These are phyloP conservation scores for Cladorrhinum sp. DNA, from an alignment of 2,329 filamentous ascomycete genomes.

Conservation along the genomic window DNA sequence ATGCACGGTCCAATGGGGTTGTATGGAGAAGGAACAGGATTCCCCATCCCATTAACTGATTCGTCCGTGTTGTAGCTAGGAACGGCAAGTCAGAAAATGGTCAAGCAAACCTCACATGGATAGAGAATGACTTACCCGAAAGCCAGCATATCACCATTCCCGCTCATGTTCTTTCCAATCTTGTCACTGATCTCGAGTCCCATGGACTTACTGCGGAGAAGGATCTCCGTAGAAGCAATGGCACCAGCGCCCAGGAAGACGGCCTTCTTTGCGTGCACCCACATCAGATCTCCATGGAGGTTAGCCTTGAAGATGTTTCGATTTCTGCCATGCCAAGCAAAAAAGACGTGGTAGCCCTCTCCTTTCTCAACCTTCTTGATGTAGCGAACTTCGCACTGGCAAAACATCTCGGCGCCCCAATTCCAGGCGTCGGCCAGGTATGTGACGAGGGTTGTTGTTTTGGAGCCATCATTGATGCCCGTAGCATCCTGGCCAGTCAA, in stretches of 20 bases:
- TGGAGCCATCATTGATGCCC: slow-evolving; percentile 65
- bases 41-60: slow-evolving; percentile 55
- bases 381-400: slow-evolving; percentile 63
- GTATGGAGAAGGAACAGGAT: slow-evolving; percentile 45
- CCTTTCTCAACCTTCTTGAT: slow-evolving; percentile 49
- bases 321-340: slow-evolving; percentile 60
- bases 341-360: slow-evolving; percentile 61
- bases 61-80: slow-evolving; percentile 57
- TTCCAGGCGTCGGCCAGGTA: slow-evolving; percentile 70
- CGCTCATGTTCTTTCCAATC: slow-evolving; percentile 59
- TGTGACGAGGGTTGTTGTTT: slow-evolving; percentile 63
- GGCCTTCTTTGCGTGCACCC: slow-evolving; percentile 62
- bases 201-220: slow-evolving; percentile 57
- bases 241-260: slow-evolving; percentile 65
- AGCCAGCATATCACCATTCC: slow-evolving; percentile 63
- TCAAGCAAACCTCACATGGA: background rate
- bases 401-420: slow-evolving; percentile 70
- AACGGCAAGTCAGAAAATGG: slow-evolving; percentile 21
- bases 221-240: slow-evolving; percentile 63
- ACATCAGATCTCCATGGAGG: slow-evolving; percentile 59
- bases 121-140: slow-evolving; percentile 47
- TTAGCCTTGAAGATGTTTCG: slow-evolving; percentile 53
- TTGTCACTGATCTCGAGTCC: slow-evolving; percentile 56
- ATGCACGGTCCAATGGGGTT: slow-evolving; percentile 61
- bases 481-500: slow-evolving; percentile 62